These are phyloP conservation scores for Pseudogymnoascus sp. DNA, from an alignment of 2,329 filamentous ascomycete species.

Conservation along the genomic window DNA sequence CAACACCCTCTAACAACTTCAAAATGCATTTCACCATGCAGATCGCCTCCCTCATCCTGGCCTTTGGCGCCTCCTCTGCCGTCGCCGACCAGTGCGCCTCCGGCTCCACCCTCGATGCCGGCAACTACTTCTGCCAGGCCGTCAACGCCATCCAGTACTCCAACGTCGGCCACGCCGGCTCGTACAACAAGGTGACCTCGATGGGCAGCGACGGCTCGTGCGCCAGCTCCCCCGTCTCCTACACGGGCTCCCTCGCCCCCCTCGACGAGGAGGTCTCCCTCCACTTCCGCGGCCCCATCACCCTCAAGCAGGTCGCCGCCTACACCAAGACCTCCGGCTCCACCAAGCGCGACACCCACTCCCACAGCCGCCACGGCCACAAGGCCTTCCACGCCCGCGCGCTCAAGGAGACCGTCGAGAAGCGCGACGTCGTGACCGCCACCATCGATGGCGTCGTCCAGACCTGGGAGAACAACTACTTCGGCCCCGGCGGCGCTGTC, in stretches of 20 bases:
- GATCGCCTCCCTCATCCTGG: constrained; percentile 14
- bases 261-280: constrained; percentile 66
- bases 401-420: constrained; percentile 29
- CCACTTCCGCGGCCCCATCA: constrained; percentile 62
- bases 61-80: constrained; percentile 12
- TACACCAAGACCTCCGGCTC: constrained; percentile 44
- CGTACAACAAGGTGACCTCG: constrained; percentile 53
- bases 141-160: constrained; percentile 61
- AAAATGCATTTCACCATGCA: constrained; percentile 13
- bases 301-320: constrained; percentile 59
- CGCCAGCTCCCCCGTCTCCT: constrained; percentile 41
- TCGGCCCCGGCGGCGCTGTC: constrained; percentile 26
- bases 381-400: constrained; percentile 41
- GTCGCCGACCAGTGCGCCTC: constrained; percentile 25
- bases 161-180: constrained; percentile 50
- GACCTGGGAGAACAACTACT: constrained; percentile 51
- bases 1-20: neutral
- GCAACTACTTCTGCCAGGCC: constrained; percentile 59
- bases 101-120: constrained; percentile 29
- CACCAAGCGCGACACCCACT: constrained; percentile 29
- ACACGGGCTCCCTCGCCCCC: constrained; percentile 55
- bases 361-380: constrained; percentile 34
- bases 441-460: constrained; percentile 49
- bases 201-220: constrained; percentile 53
- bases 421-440: constrained; percentile 46